These are phyloP conservation scores for Sphaerobolus stellatus DNA, from an alignment of 1,284 basidiomycete genomes.

Conservation along the genomic window DNA sequence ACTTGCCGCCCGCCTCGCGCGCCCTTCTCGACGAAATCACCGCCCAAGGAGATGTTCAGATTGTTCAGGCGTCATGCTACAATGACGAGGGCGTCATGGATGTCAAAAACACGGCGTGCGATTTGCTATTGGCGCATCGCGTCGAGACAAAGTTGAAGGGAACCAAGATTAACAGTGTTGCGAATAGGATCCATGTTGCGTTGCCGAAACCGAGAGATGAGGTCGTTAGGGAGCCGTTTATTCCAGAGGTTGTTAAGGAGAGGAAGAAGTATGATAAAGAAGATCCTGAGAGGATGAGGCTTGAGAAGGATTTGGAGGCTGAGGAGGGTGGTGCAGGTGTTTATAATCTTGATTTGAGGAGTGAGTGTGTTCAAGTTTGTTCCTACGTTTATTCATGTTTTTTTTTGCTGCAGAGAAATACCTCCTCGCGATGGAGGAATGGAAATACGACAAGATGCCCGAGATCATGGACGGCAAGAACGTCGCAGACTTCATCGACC, in stretches of 20 bases:
- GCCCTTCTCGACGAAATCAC: slow-evolving; percentile 85
- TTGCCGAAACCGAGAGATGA: slow-evolving; percentile 87
- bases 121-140: slow-evolving; percentile 87
- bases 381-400: slow-evolving; percentile 15
- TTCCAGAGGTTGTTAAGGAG: slow-evolving; percentile 77
- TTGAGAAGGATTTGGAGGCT: slow-evolving; percentile 79
- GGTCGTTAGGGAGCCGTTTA: slow-evolving; percentile 78
- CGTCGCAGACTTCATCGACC: slow-evolving; percentile 97
- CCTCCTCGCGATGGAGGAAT: slow-evolving; percentile 85
- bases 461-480: slow-evolving; percentile 99
- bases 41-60: slow-evolving; percentile 65
- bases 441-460: slow-evolving; percentile 95
- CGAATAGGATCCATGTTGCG: slow-evolving; percentile 93
- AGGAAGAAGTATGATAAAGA: slow-evolving; percentile 84
- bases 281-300: slow-evolving; percentile 69
- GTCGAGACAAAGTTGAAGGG: slow-evolving; percentile 92
- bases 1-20: slow-evolving; percentile 73
- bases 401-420: slow-evolving; percentile 70
- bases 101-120: slow-evolving; percentile 90
- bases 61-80: slow-evolving; percentile 86
- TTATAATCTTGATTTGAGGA: slow-evolving; percentile 85
- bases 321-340: slow-evolving; percentile 88
- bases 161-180: slow-evolving; percentile 86
- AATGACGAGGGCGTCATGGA: slow-evolving; percentile 96
- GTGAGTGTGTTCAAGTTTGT: slow-evolving; percentile 45